Percentiles rank a stretch among this genome's conserved stretches.
phyloP scores from a whole-genome alignment of 2,329 filamentous ascomycete species.

The Colletotrichum sp. region DNA sequence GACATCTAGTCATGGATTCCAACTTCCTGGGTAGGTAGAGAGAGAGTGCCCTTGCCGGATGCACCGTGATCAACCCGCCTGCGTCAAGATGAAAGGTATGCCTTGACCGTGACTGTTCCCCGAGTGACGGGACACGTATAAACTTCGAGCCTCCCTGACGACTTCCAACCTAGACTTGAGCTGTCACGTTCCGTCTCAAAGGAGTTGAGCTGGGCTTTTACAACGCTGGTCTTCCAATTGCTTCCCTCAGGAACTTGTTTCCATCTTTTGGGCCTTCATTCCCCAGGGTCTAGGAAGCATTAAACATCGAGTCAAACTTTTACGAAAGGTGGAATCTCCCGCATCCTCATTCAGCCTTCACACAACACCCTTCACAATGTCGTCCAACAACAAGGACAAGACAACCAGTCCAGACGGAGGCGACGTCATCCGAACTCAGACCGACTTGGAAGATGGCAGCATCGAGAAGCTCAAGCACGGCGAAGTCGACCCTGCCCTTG shows the following conservation, averaged over 20 bases:
- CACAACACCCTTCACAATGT: not conserved
- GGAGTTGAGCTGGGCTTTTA: not conserved
- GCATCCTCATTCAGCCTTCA: not conserved
- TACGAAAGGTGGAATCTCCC: not conserved
- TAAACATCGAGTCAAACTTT: not conserved
- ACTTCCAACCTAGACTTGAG: not conserved
- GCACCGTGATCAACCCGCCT: not conserved
- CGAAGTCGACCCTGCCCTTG: slow-evolving; percentile 12
- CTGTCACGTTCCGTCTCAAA: not conserved
- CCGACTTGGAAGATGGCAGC: slow-evolving; percentile 14
- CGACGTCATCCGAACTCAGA: slow-evolving; percentile 7
- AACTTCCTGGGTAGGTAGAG: not conserved
- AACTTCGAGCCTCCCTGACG: not conserved
- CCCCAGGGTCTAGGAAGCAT: not conserved
- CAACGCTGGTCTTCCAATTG: not conserved
- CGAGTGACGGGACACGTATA: not conserved
- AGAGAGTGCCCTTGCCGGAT: not conserved
- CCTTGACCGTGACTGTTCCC: not conserved
- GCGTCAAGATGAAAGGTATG: not conserved
- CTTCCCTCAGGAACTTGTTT: not conserved
- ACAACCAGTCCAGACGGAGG: not conserved
- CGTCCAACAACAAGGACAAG: not conserved
- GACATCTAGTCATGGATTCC: not conserved
- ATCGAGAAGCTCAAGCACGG: slow-evolving; percentile 13
- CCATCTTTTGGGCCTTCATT: not conserved